Percentiles rank a stretch among this genome's conserved stretches.
These are phyloP conservation scores for Cladophialophora psammophila DNA, from an alignment of 2,329 filamentous ascomycete genomes.

Conservation along the genomic window DNA sequence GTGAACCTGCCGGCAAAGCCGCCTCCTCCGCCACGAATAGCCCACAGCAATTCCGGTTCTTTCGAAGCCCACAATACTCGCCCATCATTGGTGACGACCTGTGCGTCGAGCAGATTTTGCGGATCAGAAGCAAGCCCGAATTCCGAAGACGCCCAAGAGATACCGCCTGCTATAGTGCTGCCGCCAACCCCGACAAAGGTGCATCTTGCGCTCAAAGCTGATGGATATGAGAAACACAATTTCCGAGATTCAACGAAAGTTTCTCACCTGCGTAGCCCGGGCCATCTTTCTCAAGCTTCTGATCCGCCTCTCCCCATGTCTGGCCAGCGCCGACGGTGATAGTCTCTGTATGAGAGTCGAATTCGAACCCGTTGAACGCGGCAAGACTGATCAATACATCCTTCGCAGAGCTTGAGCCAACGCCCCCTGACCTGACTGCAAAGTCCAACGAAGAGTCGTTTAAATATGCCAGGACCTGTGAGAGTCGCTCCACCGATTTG, in stretches of 20 bases:
- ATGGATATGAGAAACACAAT: background rate
- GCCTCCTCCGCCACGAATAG: constrained; percentile 13
- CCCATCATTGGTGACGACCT: constrained; percentile 11
- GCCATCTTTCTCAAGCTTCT: constrained; percentile 9
- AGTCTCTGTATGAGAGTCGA: constrained; percentile 1
- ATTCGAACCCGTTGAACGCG: constrained; percentile 6
- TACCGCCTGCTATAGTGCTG: constrained; percentile 3
- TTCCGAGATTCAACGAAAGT: too few species aligned
- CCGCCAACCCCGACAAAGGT: constrained; percentile 14
- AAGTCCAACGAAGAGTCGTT: constrained; percentile 6
- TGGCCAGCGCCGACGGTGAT: constrained; percentile 15
- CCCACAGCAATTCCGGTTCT: constrained; percentile 18
- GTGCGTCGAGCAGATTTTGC: constrained; percentile 14
- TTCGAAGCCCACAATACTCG: constrained; percentile 14
- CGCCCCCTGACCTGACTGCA: constrained; percentile 7
- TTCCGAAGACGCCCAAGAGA: constrained; percentile 15
- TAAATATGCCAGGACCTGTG: constrained; percentile 4
- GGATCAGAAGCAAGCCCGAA: constrained; percentile 17
- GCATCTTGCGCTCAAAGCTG: constrained; percentile 9
- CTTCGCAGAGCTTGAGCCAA: constrained; percentile 10
- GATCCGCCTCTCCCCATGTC: constrained; percentile 15
- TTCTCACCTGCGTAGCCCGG: constrained; percentile 13
- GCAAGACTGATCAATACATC: constrained; percentile 15
- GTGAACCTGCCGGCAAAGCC: constrained; percentile 9
- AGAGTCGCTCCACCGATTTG: background rate